Conservation (phyloP, 306 rosid genomes). For the Datisca glomerata region DNA sequence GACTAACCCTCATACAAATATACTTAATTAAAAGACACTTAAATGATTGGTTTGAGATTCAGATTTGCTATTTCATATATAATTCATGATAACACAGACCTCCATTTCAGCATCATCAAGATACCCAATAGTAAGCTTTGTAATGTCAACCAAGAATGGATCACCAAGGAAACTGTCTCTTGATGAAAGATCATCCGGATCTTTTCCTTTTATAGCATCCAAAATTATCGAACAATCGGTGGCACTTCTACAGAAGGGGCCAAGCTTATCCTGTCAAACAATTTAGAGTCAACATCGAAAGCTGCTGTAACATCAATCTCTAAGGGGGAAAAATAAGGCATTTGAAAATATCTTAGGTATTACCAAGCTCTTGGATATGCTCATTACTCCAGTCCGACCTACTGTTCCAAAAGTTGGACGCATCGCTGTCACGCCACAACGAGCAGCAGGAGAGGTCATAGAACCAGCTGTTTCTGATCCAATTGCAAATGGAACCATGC, state of each 20-base stretch:
- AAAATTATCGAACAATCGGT: slow-evolving; percentile 56
- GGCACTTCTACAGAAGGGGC: slow-evolving; percentile 70
- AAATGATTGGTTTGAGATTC: no score
- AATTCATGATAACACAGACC: slow-evolving; percentile 32
- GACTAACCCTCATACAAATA: no score
- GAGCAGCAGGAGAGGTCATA: slow-evolving; percentile 55
- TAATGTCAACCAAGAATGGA: slow-evolving; percentile 50
- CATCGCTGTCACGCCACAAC: slow-evolving; percentile 66
- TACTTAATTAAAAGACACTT: no score
- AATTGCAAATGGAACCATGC: slow-evolving; percentile 73
- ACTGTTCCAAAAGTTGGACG: slow-evolving; percentile 65
- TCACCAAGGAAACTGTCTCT: slow-evolving; percentile 40
- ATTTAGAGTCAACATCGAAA: no score
- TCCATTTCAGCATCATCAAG: slow-evolving; percentile 66
- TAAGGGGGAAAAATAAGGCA: not conserved
- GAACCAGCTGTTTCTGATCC: slow-evolving; percentile 78
- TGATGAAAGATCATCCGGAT: slow-evolving; percentile 52
- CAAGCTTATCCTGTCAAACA: slow-evolving; percentile 58
- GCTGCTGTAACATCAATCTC: no score
- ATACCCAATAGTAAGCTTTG: slow-evolving; percentile 56
- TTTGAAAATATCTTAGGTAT: not conserved
- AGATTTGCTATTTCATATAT: no score
- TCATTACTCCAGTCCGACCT: slow-evolving; percentile 77
- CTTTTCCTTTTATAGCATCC: slow-evolving; percentile 59
- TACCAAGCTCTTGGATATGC: slow-evolving; percentile 84